Evolutionary conservation across 1,284 basidiomycete species (phyloP).

Genomic region (Apiotrichum gamsii): DNA sequence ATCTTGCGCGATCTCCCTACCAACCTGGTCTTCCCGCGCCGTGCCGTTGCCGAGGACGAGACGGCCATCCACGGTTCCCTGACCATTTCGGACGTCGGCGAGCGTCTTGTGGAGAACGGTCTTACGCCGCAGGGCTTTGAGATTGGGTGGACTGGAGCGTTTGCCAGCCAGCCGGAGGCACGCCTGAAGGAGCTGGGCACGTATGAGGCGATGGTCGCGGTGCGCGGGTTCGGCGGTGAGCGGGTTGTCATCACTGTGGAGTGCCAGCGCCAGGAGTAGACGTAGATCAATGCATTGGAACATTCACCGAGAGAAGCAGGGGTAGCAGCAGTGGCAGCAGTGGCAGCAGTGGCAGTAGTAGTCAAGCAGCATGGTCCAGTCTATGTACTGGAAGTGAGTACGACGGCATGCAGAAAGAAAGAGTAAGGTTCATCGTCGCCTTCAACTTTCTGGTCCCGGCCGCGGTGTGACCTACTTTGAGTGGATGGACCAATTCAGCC

Average conservation of each 20-base stretch:
- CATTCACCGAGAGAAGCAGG: too few species aligned
- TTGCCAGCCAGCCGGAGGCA: conserved; percentile 17
- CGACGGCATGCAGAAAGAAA: too few species aligned
- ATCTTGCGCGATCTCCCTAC: conserved; percentile 22
- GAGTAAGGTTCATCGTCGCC: too few species aligned
- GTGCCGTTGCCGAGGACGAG: conserved; percentile 27
- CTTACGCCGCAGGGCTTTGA: conserved; percentile 19
- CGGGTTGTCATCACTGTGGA: conserved; percentile 18
- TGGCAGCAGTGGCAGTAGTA: too few species aligned
- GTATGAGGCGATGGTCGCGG: conserved; percentile 19
- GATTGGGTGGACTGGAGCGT: conserved; percentile 27
- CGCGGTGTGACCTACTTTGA: too few species aligned
- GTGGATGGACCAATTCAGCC: too few species aligned
- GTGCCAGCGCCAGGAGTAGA: conserved; percentile 10
- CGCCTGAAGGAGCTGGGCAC: conserved; percentile 36
- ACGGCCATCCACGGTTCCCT: conserved; percentile 35
- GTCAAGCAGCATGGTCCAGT: too few species aligned
- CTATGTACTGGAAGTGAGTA: too few species aligned
- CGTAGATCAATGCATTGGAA: conserved; percentile 7
- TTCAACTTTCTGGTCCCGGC: too few species aligned
- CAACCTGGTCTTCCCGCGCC: conserved; percentile 24
- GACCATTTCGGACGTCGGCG: conserved; percentile 30
- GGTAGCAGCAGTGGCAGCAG: too few species aligned
- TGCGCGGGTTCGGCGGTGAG: conserved; percentile 26
- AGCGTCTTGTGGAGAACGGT: conserved; percentile 20